Conservation (phyloP, 805 yeast genomes). For the Saturnispora kantuleensis region DNA sequence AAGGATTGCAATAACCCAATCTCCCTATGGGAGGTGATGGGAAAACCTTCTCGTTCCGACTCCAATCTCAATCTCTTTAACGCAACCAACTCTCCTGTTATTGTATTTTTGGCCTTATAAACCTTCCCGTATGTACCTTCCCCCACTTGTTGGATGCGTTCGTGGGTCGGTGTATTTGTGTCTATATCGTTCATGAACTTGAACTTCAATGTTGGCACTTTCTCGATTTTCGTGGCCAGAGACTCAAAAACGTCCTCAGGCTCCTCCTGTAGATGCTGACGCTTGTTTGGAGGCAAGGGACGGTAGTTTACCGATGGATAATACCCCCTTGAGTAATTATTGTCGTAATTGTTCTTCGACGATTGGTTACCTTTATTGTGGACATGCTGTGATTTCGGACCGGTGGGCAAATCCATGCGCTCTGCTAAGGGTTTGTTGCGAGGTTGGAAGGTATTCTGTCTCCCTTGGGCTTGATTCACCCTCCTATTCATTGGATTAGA, state of each 20-base stretch:
- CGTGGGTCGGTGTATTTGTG: slow-evolving; percentile 37
- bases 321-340: not conserved
- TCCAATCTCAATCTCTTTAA: slow-evolving; percentile 78
- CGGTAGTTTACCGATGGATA: not conserved
- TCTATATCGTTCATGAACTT: slow-evolving; percentile 3
- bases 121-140: slow-evolving; percentile 98
- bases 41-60: slow-evolving; percentile 87
- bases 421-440: too few species aligned
- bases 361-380: not conserved
- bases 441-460: too few species aligned
- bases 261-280: slow-evolving; percentile 4
- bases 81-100: slow-evolving; percentile 71
- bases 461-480: too few species aligned
- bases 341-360: not conserved
- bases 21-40: slow-evolving; percentile 91
- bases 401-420: slow-evolving; percentile 9
- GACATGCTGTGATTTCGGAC: slow-evolving; percentile 9
- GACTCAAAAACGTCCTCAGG: slow-evolving; percentile 10
- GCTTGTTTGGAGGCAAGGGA: too few species aligned
- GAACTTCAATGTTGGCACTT: slow-evolving; percentile 1
- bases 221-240: slow-evolving; percentile 8
- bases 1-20: slow-evolving; percentile 75
- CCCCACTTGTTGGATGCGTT: slow-evolving; percentile 83
- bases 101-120: slow-evolving; percentile 67
- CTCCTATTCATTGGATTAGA: too few species aligned